Percentiles rank a stretch among this genome's conserved stretches.
These are phyloP conservation scores for Mercurialis annua DNA, from an alignment of 345 rosid genomes.

Conservation along the genomic window DNA sequence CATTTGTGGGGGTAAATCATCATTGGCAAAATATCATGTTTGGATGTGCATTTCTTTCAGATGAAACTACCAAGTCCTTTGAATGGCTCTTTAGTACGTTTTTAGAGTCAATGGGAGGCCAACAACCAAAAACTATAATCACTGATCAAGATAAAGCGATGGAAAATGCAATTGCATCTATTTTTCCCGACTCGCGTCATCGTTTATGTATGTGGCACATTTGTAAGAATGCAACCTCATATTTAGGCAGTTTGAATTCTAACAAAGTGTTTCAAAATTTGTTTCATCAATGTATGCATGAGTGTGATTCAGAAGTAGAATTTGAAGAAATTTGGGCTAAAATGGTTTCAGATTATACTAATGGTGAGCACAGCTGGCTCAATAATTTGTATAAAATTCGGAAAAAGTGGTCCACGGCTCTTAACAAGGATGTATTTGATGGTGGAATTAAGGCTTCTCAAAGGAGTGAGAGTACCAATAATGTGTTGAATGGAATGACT, in stretches of 20 bases:
- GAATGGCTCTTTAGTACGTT: background rate
- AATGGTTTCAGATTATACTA: background rate
- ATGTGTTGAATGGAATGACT: background rate
- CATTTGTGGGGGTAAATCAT: background rate
- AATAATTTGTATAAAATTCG: slow-evolving; percentile 1
- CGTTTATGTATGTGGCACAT: slow-evolving; percentile 3
- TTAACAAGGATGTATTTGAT: background rate
- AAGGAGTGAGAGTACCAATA: background rate
- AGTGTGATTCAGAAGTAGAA: slow-evolving; percentile 3
- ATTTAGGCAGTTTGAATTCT: slow-evolving; percentile 7
- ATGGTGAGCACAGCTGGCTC: background rate
- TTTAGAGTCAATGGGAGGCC: no score
- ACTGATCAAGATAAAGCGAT: background rate
- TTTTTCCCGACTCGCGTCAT: background rate
- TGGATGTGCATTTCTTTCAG: no score
- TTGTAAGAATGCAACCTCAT: background rate
- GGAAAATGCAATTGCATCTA: background rate
- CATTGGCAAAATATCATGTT: background rate
- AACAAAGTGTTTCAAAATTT: background rate
- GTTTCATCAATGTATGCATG: background rate
- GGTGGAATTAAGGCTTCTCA: background rate
- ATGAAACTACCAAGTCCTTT: background rate
- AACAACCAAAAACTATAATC: no score
- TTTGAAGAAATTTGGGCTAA: slow-evolving; percentile 1
- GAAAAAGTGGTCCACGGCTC: slow-evolving; percentile 1